Evolutionary conservation across 2,329 filamentous ascomycete species (phyloP).

Genomic region (Hypomyces perniciosus): DNA sequence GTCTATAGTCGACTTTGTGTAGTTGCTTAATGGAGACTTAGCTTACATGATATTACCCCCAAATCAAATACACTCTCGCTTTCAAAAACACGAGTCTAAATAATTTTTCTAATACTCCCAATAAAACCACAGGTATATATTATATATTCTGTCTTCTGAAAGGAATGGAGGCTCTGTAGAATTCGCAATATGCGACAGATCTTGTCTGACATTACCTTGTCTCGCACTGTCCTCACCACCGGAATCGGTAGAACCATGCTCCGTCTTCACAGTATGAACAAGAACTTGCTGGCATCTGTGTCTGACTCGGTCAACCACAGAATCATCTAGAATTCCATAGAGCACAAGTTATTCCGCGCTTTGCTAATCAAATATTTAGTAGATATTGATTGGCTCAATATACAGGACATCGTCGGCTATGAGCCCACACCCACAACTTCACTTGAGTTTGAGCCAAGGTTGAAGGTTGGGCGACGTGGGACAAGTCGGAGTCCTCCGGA

Average conservation of each 20-base stretch:
- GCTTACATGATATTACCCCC: too few species aligned
- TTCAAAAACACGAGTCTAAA: too few species aligned
- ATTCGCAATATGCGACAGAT: neutral
- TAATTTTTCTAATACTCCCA: too few species aligned
- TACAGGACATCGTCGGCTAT: neutral
- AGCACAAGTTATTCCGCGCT: too few species aligned
- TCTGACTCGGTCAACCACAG: neutral
- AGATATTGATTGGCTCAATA: neutral
- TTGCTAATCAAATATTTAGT: neutral
- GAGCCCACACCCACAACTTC: neutral
- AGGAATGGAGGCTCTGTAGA: too few species aligned
- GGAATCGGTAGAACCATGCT: slow-evolving; percentile 4
- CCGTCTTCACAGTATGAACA: slow-evolving; percentile 8
- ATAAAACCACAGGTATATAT: too few species aligned
- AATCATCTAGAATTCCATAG: too few species aligned
- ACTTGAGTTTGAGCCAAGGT: neutral
- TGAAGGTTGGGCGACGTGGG: neutral
- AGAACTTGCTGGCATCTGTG: neutral
- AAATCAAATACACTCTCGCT: too few species aligned
- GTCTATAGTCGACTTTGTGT: too few species aligned
- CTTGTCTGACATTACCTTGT: neutral
- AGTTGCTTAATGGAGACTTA: too few species aligned
- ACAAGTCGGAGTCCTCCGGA: neutral
- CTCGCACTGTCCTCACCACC: neutral
- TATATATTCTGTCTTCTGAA: too few species aligned